Evolutionary conservation across 768 basidiomycete genomes (phyloP).

Genomic region (Megacollybia marginata): DNA sequence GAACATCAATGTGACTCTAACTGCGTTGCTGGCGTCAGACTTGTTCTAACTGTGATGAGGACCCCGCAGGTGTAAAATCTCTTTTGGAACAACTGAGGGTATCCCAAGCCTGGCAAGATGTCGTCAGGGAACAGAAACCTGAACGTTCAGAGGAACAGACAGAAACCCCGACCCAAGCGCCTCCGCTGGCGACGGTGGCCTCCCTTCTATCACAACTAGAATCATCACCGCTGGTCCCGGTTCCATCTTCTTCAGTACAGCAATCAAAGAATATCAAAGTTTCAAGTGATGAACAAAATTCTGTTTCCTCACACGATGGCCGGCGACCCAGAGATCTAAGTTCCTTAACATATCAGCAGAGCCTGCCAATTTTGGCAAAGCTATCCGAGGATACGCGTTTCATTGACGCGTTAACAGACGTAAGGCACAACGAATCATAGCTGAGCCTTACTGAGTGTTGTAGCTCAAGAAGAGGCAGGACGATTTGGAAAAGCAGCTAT

Average conservation of each 20-base stretch:
- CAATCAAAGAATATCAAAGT: background rate
- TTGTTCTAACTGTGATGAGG: constrained; percentile 31
- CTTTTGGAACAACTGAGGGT: constrained; percentile 62
- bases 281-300: background rate
- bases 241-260: constrained; percentile 9
- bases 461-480: constrained; percentile 72
- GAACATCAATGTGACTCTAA: constrained; percentile 48
- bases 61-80: constrained; percentile 57
- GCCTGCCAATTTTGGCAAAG: constrained; percentile 56
- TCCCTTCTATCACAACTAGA: constrained; percentile 57
- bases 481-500: constrained; percentile 58
- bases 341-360: constrained; percentile 57
- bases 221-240: constrained; percentile 17
- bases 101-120: constrained; percentile 65
- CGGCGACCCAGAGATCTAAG: constrained; percentile 21
- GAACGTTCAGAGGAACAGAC: background rate
- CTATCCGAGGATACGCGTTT: constrained; percentile 50
- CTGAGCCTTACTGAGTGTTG: background rate
- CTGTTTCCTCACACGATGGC: background rate
- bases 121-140: constrained; percentile 9
- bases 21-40: constrained; percentile 1
- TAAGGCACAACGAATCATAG: constrained; percentile 18
- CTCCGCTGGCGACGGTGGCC: constrained; percentile 33
- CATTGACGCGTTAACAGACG: constrained; percentile 42
- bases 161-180: constrained; percentile 1